Evolutionary conservation across 176 grass and related monocot species (phyloP), one percentile per base, ranked within the genome.

Genomic region (Tuctoria greenei): DNA sequence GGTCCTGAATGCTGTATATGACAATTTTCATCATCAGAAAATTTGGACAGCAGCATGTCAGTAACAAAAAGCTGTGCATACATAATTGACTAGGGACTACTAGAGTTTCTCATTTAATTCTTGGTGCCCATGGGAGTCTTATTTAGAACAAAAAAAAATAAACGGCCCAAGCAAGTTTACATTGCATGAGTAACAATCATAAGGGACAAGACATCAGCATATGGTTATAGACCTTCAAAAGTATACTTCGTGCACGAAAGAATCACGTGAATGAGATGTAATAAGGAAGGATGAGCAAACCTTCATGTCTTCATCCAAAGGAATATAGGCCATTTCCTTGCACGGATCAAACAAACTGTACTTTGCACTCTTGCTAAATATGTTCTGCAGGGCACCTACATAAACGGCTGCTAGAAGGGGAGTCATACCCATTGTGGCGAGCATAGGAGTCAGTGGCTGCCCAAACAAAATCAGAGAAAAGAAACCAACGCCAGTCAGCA

Each of bases 271-370:
- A 73, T 20, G 46, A 72, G 71, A 73, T 62, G 50, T 15, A 79
- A 66, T 28, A 3, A 1, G 46, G 20, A 67, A 78, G 8, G 55
- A 56, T 54, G 68, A 60, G 66, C 79, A 44, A 64, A 96, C 93
- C 93, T 93, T 96, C 93, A 96, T 90, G 71, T 96, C 93, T 65
- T 88, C 87, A 64, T 96, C 93, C 81, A 96, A 76, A 68, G 90
- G 93, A 79, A 96, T 96, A 81, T 93, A 96, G 5, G 93, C 93
- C 90, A 96, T 96, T 86, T 96, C 93, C 78, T 96, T 96, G 82
- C 85, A 96, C 0, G 93, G 93, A 81, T 93, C 93, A 83, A 96
- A 96, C 67, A 96, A 93, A 71, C 93, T 96, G 49, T 96, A 96
- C 61, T 93, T 96, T 75, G 93, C 87, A 77, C 93, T 96, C 87